Evolutionary conservation across 768 basidiomycete species (phyloP), one percentile per base, ranked within the genome.

Genomic region (Mycena galopus): DNA sequence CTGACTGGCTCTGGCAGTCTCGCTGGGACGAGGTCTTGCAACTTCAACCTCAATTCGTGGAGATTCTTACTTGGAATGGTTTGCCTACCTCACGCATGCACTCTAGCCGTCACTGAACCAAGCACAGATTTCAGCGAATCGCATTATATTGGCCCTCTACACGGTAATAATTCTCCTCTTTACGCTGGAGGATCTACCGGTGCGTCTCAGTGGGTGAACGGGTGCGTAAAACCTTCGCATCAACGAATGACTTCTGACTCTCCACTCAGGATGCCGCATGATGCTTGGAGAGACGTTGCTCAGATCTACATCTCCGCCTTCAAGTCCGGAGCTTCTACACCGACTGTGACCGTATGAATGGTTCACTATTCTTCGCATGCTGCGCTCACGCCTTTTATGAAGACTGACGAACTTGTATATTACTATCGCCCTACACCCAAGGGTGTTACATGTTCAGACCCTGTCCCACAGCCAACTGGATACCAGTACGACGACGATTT

Each of bases 101-200:
- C 8, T 6, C 8, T 27, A 21, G n/a, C n/a, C n/a, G n/a, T n/a
- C n/a, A n/a, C n/a, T n/a, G 21, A 7, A 37, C 35, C 8, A 6
- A 9, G 16, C n/a, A n/a, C 32, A 58, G 57, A 58, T 23, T 58
- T 58, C n/a, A n/a, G 57, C 10, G 57, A 58, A 23, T 58, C 57
- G n/a, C 57, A 58, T n/a, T 58, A 58, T 33, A 58, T 58, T 6
- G 57, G 57, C 35, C 57, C 57, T 23, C 29, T 58, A n/a, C 57
- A 58, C 12, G 57, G 57, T n/a, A 8, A n/a, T 23, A 35, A 58
- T 58, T 37, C 57, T 9, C 33, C 57, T 58, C 17, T 58, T 21
- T 58, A 58, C 23, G 57, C 57, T 58, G 57, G 57, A n/a, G 57
- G 57, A 23, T n/a, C 57, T 3, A 58, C 57, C 3, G 33, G 57